A percentile compares a stretch with the other conserved stretches of the same genome.
Conservation (phyloP, 2,329 filamentous ascomycete species). For the Botryosphaeria dothidea region DNA sequence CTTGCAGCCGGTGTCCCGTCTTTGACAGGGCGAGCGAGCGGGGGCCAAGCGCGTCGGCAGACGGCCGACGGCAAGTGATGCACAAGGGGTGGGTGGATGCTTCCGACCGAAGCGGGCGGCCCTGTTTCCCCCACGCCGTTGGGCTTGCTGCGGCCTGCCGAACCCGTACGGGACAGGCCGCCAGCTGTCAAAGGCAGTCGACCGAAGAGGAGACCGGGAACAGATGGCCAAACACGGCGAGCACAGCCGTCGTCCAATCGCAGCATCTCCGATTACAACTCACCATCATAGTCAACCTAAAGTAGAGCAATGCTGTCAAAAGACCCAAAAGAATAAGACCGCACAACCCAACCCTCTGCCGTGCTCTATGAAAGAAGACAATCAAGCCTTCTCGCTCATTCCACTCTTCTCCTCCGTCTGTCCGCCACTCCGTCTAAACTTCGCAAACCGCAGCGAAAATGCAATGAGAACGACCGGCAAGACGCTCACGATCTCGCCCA, state of each 20-base stretch:
- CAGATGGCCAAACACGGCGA: no score
- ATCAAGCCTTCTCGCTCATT: no score
- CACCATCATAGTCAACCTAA: neutral
- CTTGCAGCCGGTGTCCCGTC: neutral
- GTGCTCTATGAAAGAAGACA: no score
- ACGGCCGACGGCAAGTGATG: neutral
- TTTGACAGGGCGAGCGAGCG: neutral
- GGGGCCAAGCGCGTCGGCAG: neutral
- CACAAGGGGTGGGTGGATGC: neutral
- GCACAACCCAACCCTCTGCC: no score
- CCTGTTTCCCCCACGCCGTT: neutral
- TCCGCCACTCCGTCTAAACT: neutral
- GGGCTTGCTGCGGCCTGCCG: neutral
- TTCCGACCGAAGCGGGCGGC: neutral
- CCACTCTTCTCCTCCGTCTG: no score
- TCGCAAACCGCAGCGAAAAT: conserved; percentile 45
- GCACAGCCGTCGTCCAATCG: neutral
- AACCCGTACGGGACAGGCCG: neutral
- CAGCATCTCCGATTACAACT: neutral
- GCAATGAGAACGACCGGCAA: conserved; percentile 66
- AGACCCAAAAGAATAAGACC: neutral
- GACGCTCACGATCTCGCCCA: conserved; percentile 75
- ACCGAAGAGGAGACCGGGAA: neutral
- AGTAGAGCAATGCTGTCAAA: no score
- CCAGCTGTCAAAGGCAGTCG: neutral